Base-by-base conservation (phyloP, 441 rosid genomes). In the Croton laevigatus region DNA sequence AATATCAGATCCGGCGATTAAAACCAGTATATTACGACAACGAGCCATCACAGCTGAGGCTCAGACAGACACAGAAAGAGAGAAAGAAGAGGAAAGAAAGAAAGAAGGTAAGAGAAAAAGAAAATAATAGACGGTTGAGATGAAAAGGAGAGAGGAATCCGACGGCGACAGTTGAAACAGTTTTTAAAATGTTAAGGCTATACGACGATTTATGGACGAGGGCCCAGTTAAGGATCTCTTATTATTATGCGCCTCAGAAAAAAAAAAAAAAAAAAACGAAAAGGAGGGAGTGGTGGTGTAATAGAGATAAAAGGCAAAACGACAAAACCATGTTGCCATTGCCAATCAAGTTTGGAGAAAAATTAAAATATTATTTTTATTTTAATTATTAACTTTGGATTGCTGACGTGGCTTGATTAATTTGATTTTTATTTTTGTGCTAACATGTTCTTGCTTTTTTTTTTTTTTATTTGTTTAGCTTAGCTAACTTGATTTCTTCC, bases 101-200 rank as follows among this genome's bases (percentile, higher is more conserved):
- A 27, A 27, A 27, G 27, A 20, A 57, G 37, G 57, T 34, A 20
- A 66, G 59, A 62, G 60, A 44, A 34, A n/a, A n/a, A n/a, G 32
- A 23, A 37, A 20, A 13, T 23, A 32, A 44, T 3, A 34, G 9
- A 76, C 76, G 81, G 81, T 54, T 2, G 32, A 27, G 40, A 52
- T 23, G 79, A 78, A 72, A 74, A 76, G 58, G 34, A 27, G 58
- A 45, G 62, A 51, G 53, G 12, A 51, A 78, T 78, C 79, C 9
- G 69, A 78, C 81, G 82, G 78, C 61, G 76, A 66, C 78, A 38
- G 81, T 76, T 78, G 74, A 66, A 64, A 54, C 75, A 16, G 80
- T 73, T 75, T 66, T 38, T 10, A 23, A 10, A 32, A 11, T n/a
- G n/a, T 68, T 34, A 46, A 5, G 2, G 1, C 12, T 20, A 71